A percentile compares a stretch with the other conserved stretches of the same genome.
phyloP scores from a whole-genome alignment of 2,329 filamentous ascomycete species.

The Diaporthe nobilis region DNA sequence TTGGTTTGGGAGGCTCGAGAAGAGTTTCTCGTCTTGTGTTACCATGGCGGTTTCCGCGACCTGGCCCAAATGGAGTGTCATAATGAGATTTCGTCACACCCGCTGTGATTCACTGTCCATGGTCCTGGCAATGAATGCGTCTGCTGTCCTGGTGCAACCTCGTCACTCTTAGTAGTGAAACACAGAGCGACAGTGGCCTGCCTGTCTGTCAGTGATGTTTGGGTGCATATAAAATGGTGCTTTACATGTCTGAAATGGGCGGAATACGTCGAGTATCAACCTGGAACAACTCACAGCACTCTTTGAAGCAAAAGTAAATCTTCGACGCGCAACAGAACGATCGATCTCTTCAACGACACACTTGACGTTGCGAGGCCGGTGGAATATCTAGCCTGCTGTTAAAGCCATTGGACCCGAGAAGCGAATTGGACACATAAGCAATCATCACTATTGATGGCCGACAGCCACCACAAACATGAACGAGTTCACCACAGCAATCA shows the following conservation, averaged over 20 bases:
- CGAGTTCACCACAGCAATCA: neutral
- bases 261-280: neutral
- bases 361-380: no score
- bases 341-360: neutral
- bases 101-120: neutral
- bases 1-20: neutral
- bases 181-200: neutral
- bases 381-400: neutral
- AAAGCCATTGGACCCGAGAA: neutral
- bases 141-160: no score
- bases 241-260: neutral
- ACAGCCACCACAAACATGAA: neutral
- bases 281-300: neutral
- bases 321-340: neutral
- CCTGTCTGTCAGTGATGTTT: neutral
- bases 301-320: neutral
- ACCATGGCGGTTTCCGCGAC: no score
- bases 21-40: neutral
- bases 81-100: neutral
- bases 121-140: neutral
- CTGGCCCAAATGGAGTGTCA: neutral
- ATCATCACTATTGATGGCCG: neutral
- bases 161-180: slow-evolving; percentile 1
- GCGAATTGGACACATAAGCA: neutral
- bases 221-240: neutral